Evolutionary conservation across 2,329 filamentous ascomycete species (phyloP).

Genomic region (Zymoseptoria pseudotritici): DNA sequence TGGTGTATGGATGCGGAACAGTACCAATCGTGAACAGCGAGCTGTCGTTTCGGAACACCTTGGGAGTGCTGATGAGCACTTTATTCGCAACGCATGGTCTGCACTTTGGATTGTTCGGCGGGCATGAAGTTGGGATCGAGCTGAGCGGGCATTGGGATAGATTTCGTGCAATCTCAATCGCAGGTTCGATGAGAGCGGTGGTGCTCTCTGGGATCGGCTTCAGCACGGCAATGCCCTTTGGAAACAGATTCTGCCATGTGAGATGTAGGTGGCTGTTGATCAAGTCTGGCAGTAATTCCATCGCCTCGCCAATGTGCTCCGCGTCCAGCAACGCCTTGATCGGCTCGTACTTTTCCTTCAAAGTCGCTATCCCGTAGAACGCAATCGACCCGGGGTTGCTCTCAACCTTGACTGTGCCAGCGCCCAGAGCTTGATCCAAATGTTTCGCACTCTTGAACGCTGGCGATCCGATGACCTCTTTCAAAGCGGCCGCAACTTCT

Average conservation of each 20-base stretch:
- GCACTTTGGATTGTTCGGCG: constrained; percentile 71
- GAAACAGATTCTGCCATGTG: constrained; percentile 74
- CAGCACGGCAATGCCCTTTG: constrained; percentile 68
- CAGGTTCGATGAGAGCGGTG: constrained; percentile 62
- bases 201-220: constrained; percentile 73
- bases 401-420: constrained; percentile 59
- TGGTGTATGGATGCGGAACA: constrained; percentile 86
- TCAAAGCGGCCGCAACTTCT: constrained; percentile 36
- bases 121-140: constrained; percentile 69
- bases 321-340: constrained; percentile 54
- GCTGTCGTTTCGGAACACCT: constrained; percentile 63
- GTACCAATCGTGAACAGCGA: constrained; percentile 73
- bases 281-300: constrained; percentile 61
- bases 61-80: constrained; percentile 59
- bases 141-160: constrained; percentile 68
- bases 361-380: constrained; percentile 60
- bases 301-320: constrained; percentile 49
- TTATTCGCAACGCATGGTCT: constrained; percentile 61
- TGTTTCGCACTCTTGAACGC: constrained; percentile 56
- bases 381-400: constrained; percentile 61
- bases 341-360: constrained; percentile 59
- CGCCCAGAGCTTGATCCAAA: constrained; percentile 55
- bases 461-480: constrained; percentile 33
- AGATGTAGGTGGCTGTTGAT: constrained; percentile 80
- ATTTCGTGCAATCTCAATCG: constrained; percentile 63